A percentile compares a stretch with the other conserved stretches of the same genome.
These are phyloP conservation scores for Nannochloropsis granulata DNA, from an alignment of 108 stramenopile genomes.

Conservation along the genomic window DNA sequence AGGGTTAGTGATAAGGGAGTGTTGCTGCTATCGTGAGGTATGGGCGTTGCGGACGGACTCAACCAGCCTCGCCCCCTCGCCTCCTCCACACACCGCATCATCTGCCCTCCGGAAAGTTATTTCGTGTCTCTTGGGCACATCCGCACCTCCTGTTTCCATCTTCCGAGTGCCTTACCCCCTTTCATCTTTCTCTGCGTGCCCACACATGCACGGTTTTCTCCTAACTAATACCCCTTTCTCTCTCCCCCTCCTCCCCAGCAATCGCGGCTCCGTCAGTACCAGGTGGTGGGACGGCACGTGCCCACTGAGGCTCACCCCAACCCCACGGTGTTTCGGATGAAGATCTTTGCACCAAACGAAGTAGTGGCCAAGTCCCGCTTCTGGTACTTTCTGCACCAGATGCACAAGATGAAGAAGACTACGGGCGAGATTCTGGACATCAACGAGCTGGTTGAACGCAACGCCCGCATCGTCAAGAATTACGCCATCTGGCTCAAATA, in stretches of 20 bases:
- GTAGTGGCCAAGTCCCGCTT: slow-evolving; percentile 89
- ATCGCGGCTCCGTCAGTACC: slow-evolving; percentile 70
- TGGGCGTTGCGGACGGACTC: too few species aligned
- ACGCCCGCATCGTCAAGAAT: slow-evolving; percentile 90
- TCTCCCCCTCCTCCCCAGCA: background rate
- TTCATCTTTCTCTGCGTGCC: too few species aligned
- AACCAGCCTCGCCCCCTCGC: too few species aligned
- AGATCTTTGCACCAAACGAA: slow-evolving; percentile 94
- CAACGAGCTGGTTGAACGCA: slow-evolving; percentile 85
- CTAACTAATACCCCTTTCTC: too few species aligned
- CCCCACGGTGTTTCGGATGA: slow-evolving; percentile 98
- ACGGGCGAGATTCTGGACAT: slow-evolving; percentile 97
- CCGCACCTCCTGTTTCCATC: too few species aligned
- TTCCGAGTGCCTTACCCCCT: too few species aligned
- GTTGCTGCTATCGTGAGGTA: too few species aligned
- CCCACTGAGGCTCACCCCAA: slow-evolving; percentile 88
- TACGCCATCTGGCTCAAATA: slow-evolving; percentile 99
- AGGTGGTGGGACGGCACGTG: slow-evolving; percentile 97
- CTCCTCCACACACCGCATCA: too few species aligned
- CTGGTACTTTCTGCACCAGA: slow-evolving; percentile 99
- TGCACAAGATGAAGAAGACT: slow-evolving; percentile 99
- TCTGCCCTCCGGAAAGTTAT: too few species aligned
- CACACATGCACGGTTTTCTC: too few species aligned
- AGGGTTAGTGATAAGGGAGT: too few species aligned
- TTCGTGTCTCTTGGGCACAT: too few species aligned